Evolutionary conservation across 2,329 filamentous ascomycete species (phyloP).

Genomic region (Talaromyces albobiverticillius): DNA sequence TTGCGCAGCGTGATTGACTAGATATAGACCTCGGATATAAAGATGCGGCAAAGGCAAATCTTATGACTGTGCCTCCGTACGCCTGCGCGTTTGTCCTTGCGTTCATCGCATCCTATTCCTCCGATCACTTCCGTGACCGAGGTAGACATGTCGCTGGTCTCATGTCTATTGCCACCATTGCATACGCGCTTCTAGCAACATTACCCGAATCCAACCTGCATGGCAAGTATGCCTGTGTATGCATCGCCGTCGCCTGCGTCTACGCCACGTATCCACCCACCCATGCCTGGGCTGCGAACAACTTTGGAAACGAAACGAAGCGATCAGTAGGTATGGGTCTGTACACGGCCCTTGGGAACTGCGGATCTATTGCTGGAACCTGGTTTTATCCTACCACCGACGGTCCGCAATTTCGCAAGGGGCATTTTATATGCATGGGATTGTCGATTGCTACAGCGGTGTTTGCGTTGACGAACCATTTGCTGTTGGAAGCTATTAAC

Average conservation of each 20-base stretch:
- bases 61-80: constrained; percentile 7
- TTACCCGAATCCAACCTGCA: constrained; percentile 4
- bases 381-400: constrained; percentile 8
- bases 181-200: constrained; percentile 8
- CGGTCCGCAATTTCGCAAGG: constrained; percentile 6
- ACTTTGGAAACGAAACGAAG: constrained; percentile 13
- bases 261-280: constrained; percentile 12
- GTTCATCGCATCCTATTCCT: constrained; percentile 6
- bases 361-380: constrained; percentile 9
- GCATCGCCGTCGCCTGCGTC: constrained; percentile 9
- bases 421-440: constrained; percentile 8
- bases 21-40: constrained; percentile 9
- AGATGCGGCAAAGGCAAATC: constrained; percentile 4
- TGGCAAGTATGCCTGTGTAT: constrained; percentile 9
- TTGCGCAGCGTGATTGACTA: not conserved
- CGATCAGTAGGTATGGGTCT: constrained; percentile 11
- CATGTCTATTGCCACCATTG: constrained; percentile 4
- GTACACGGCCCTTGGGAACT: constrained; percentile 8
- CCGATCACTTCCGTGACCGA: constrained; percentile 10
- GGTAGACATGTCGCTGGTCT: constrained; percentile 7
- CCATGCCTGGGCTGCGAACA: constrained; percentile 13
- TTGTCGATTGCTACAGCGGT: constrained; percentile 9
- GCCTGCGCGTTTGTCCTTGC: constrained; percentile 8
- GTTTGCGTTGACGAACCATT: constrained; percentile 3
- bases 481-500: constrained; percentile 1